Base-by-base conservation (phyloP, 768 basidiomycete genomes). In the Daedalea quercina region DNA sequence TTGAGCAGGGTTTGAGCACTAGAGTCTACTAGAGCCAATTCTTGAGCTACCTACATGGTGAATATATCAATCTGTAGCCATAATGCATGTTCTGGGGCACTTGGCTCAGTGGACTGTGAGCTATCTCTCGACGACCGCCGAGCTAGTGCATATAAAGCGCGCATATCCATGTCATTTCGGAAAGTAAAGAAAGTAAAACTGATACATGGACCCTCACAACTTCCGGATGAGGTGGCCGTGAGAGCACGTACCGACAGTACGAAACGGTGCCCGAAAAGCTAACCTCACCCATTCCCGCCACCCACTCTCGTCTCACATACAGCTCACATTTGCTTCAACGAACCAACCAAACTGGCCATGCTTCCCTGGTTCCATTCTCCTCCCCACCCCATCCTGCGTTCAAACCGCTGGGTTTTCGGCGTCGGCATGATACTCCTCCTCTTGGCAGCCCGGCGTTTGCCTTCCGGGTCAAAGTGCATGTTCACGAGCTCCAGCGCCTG, bases 331-430 rank as follows among this genome's bases (percentile, higher is more conserved):
- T 65, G 57, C 51, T 56, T 57, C 53, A 61, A 46, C 54, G 57
- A 52, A 24, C 56, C 58, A 19, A 62, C 58, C 19, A 55, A 51
- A 12, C 44, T 51, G 13, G 52, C 55, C 53, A 63, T 52, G 44
- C 50, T 57, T n/a, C 61, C 64, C 25, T 44, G 45, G 23, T 56
- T 52, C 64, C 62, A 63, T 52, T 53, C 43, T 15, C 64, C 64
- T 13, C 62, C 61, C 64, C 62, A 65, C 1, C 64, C 64, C 55
- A 60, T 60, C 26, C 64, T 57, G 6, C 62, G 53, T 51, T 65
- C 60, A 35, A 50, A 51, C 15, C 62, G 42, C 35, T 54, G 42
- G 51, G 62, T 63, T 7, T 59, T 48, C 15, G 62, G 62, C 12
- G 64, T 65, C 19, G 48, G 60, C 53, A 15, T 57, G 60, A 34